Conservation (phyloP, 345 rosid species). For the Populus ilicifolia region DNA sequence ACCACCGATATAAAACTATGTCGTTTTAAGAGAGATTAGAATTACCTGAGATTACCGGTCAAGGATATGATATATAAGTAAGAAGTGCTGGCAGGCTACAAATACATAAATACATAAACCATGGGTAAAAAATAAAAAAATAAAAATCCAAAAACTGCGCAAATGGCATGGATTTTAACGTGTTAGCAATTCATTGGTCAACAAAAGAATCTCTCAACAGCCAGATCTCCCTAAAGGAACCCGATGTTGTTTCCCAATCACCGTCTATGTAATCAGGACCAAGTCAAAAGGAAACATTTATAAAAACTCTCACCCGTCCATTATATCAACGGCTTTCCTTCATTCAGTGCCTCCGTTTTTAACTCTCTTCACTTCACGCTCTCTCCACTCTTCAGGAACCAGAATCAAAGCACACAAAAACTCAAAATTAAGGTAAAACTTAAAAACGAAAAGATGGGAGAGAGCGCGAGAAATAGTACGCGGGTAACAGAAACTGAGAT, state of each 20-base stretch:
- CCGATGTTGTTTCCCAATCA: neutral
- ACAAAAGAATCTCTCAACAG: neutral
- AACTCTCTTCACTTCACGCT: neutral
- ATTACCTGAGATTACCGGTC: too few relatives aligned
- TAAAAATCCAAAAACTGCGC: neutral
- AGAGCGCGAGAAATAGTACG: conserved; percentile 30
- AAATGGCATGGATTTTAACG: neutral
- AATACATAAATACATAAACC: too few relatives aligned
- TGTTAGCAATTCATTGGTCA: neutral
- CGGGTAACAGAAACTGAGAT: conserved; percentile 18
- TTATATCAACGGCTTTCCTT: conserved; percentile 33
- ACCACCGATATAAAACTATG: too few relatives aligned
- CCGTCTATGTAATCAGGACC: conserved; percentile 24
- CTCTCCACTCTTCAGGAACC: conserved; percentile 3
- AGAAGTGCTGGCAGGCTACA: too few relatives aligned
- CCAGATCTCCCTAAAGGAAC: neutral
- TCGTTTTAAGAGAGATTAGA: too few relatives aligned
- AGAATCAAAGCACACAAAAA: conserved; percentile 16
- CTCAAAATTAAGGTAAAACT: neutral
- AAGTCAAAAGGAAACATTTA: conserved; percentile 9
- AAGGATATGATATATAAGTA: too few relatives aligned
- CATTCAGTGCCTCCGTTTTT: conserved; percentile 9
- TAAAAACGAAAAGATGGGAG: conserved; percentile 28
- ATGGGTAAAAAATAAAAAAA: too few relatives aligned
- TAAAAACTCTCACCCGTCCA: conserved; percentile 37